Percentiles rank a stretch among this genome's conserved stretches.
These are phyloP conservation scores for Pseudogymnoascus sp. DNA, from an alignment of 2,329 filamentous ascomycete genomes.

Conservation along the genomic window DNA sequence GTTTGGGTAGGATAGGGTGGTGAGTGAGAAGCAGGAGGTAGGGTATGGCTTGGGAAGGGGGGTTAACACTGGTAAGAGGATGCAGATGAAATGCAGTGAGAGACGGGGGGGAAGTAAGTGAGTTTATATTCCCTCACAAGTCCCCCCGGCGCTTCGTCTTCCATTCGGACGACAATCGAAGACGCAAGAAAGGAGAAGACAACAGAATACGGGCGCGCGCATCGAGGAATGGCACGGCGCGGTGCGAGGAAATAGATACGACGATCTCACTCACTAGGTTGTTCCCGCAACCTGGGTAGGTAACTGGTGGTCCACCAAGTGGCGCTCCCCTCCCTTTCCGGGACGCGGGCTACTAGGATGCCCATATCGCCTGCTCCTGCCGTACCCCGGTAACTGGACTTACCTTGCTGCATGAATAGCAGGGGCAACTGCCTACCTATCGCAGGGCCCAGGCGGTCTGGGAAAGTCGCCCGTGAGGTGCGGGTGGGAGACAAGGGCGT, in stretches of 20 bases:
- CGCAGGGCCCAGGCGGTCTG: slow-evolving; percentile 3
- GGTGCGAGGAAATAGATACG: not conserved
- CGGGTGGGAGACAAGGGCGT: not conserved
- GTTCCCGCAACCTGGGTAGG: not conserved
- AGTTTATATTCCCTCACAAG: not conserved
- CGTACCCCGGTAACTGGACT: not conserved
- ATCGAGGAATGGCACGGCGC: not conserved
- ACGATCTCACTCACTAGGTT: not conserved
- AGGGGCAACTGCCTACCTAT: not conserved
- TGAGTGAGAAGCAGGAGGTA: not conserved
- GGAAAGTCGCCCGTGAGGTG: not conserved
- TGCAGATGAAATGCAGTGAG: not conserved
- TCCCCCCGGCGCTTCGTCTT: not conserved
- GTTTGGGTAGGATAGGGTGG: not conserved
- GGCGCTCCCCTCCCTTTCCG: not conserved
- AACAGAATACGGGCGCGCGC: not conserved
- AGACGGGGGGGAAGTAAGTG: not conserved
- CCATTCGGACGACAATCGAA: not conserved
- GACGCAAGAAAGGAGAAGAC: not conserved
- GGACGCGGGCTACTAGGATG: not conserved
- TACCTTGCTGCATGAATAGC: not conserved
- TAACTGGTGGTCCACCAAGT: not conserved
- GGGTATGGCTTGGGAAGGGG: not conserved
- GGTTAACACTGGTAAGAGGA: not conserved
- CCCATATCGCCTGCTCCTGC: not conserved